These are phyloP conservation scores for Ascochyta pisi DNA, from an alignment of 2,329 filamentous ascomycete species.

Conservation along the genomic window DNA sequence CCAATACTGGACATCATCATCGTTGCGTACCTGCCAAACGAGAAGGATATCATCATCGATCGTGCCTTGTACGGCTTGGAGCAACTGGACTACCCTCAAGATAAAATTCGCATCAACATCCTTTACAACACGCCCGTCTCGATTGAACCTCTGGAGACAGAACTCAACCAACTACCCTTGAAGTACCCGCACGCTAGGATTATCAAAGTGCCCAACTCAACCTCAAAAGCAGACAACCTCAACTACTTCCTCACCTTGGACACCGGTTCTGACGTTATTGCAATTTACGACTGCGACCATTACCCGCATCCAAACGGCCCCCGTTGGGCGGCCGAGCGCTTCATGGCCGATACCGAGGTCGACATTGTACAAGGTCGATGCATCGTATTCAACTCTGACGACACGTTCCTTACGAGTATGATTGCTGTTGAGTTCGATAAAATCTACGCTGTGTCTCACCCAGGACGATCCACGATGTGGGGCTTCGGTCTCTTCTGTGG, in stretches of 20 bases:
- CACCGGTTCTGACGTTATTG: constrained; percentile 55
- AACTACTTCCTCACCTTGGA: constrained; percentile 57
- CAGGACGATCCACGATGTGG: constrained; percentile 56
- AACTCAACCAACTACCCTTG: constrained; percentile 49
- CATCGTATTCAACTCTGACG: constrained; percentile 57
- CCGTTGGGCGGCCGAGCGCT: constrained; percentile 58
- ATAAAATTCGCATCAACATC: constrained; percentile 57
- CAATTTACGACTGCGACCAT: constrained; percentile 60
- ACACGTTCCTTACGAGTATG: constrained; percentile 55
- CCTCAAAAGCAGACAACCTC: constrained; percentile 59
- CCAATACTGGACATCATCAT: constrained; percentile 56
- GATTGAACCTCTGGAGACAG: constrained; percentile 55
- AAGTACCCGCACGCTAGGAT: constrained; percentile 53
- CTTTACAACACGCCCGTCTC: constrained; percentile 58
- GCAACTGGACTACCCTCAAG: constrained; percentile 55
- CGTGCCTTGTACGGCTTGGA: constrained; percentile 56
- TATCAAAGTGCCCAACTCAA: constrained; percentile 58
- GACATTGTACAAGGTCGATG: constrained; percentile 60
- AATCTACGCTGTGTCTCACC: constrained; percentile 60
- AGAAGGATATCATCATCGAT: constrained; percentile 59
- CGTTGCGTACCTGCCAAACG: constrained; percentile 60
- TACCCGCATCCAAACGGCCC: constrained; percentile 58
- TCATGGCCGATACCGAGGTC: constrained; percentile 51
- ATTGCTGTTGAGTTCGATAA: constrained; percentile 60
- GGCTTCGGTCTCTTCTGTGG: constrained; percentile 59